Evolutionary conservation across 2,329 filamentous ascomycete genomes (phyloP).

Genomic region (Alternaria arbusti): DNA sequence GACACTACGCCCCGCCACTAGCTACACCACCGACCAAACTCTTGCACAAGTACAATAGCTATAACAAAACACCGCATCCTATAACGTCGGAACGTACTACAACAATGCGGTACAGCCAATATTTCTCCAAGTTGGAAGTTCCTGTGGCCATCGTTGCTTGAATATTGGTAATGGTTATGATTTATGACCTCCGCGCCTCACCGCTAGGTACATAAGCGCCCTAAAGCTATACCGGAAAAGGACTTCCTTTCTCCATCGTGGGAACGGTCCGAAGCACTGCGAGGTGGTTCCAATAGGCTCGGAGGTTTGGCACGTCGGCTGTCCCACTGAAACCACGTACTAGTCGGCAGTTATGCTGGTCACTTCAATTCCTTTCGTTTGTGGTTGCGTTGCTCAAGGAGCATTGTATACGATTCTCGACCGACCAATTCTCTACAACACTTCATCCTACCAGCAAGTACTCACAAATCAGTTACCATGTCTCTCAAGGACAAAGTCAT

Average conservation of each 20-base stretch:
- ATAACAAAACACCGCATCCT: neutral
- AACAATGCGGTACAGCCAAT: neutral
- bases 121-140: neutral
- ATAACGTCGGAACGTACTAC: neutral
- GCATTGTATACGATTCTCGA: neutral
- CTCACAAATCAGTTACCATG: constrained; percentile 5
- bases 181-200: neutral
- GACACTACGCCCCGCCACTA: neutral
- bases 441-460: neutral
- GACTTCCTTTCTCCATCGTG: neutral
- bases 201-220: neutral
- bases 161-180: neutral
- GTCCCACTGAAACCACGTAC: neutral
- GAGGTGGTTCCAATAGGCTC: neutral
- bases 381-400: neutral
- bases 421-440: neutral
- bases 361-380: neutral
- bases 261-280: neutral
- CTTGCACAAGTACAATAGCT: neutral
- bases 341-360: neutral
- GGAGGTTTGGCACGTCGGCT: neutral
- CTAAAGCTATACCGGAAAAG: neutral
- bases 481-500: constrained; percentile 40
- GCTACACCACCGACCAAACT: neutral
- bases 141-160: neutral